Evolutionary conservation across 805 yeast genomes (phyloP).

Genomic region (Candida ipomoeae): DNA sequence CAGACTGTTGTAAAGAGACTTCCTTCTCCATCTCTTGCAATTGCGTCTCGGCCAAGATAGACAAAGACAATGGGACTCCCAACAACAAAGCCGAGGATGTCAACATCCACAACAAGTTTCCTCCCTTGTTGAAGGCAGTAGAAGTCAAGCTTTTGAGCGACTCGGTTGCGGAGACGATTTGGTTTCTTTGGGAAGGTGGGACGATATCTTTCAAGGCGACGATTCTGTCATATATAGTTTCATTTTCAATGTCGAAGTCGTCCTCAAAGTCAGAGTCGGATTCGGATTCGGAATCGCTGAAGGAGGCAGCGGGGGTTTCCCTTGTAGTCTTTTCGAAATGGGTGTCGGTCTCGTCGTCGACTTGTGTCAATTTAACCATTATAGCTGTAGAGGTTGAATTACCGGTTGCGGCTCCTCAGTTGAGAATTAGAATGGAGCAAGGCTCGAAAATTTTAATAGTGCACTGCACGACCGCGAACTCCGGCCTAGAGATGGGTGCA

Average conservation of each 20-base stretch:
- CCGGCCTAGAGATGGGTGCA: not conserved
- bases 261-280: constrained; percentile 58
- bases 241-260: constrained; percentile 73
- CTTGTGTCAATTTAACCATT: constrained; percentile 76
- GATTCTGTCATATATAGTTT: constrained; percentile 81
- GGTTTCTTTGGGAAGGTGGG: constrained; percentile 77
- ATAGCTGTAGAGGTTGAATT: constrained; percentile 9
- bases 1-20: constrained; percentile 74
- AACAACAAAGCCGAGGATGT: constrained; percentile 79
- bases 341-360: constrained; percentile 52
- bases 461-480: constrained; percentile 17
- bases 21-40: constrained; percentile 91
- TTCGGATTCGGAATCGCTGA: constrained; percentile 37
- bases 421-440: constrained; percentile 7
- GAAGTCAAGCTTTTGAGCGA: constrained; percentile 28
- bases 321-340: constrained; percentile 33
- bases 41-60: constrained; percentile 90
- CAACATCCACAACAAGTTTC: constrained; percentile 77
- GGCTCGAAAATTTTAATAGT: constrained; percentile 18
- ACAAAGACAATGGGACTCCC: constrained; percentile 89
- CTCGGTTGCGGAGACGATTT: constrained; percentile 33
- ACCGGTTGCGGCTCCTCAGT: not conserved
- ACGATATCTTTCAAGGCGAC: constrained; percentile 88
- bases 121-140: constrained; percentile 55
- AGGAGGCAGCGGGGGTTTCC: constrained; percentile 27